Conservation (phyloP, 768 basidiomycete species). For the Leccinum subgranulosum region DNA sequence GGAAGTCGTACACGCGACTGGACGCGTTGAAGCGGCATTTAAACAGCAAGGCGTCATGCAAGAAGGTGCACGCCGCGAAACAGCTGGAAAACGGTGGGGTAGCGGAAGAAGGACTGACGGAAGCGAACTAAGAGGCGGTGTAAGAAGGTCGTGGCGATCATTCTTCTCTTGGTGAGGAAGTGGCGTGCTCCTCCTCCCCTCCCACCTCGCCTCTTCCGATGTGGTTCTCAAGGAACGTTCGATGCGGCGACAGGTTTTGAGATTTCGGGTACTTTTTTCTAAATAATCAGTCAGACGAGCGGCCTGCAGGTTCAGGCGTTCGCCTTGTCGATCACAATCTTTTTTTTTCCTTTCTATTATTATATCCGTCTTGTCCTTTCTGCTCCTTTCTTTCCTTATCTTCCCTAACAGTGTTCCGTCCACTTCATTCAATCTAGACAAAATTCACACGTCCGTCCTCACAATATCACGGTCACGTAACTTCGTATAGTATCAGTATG, state of each 20-base stretch:
- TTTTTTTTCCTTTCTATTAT: background rate
- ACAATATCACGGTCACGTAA: background rate
- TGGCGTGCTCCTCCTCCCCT: constrained; percentile 13
- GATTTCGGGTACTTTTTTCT: background rate
- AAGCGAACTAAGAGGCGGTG: constrained; percentile 20
- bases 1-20: constrained; percentile 27
- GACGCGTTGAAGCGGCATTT: constrained; percentile 35
- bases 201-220: background rate
- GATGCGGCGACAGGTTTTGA: background rate
- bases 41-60: constrained; percentile 27
- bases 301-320: background rate
- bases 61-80: constrained; percentile 20
- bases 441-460: background rate
- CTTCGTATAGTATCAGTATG: background rate
- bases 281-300: background rate
- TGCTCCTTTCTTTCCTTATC: background rate
- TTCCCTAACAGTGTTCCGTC: background rate
- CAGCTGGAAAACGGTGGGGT: background rate
- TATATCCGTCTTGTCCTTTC: background rate
- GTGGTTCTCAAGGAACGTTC: background rate
- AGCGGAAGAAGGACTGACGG: constrained; percentile 8
- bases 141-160: constrained; percentile 1
- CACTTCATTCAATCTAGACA: background rate
- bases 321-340: background rate
- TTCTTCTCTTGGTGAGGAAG: constrained; percentile 15